phyloP scores from a whole-genome alignment of 2,329 filamentous ascomycete genomes.

The Fonsecaea monophora region DNA sequence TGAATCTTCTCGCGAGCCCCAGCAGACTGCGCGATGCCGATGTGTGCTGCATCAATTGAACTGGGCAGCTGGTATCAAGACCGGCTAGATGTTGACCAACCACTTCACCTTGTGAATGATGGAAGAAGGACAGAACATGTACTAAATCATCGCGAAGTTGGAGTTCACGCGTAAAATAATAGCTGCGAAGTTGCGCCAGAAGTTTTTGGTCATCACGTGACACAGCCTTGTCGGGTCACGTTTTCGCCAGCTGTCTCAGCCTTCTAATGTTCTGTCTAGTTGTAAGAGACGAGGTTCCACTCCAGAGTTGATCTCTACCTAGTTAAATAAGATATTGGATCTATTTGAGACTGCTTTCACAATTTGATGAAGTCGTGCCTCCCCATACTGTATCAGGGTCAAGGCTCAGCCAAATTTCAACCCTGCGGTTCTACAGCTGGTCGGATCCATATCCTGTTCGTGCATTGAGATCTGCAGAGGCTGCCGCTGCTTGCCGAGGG shows the following conservation, averaged over 20 bases:
- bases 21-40: constrained; percentile 34
- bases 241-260: background rate
- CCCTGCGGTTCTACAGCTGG: too few species aligned
- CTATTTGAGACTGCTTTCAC: too few species aligned
- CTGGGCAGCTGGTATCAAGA: background rate
- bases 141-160: background rate
- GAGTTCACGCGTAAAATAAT: background rate
- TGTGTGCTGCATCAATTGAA: constrained; percentile 31
- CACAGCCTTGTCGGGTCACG: background rate
- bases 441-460: too few species aligned
- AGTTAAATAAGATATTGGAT: too few species aligned
- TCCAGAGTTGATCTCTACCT: too few species aligned
- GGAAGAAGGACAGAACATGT: background rate
- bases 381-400: too few species aligned
- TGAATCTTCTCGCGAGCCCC: constrained; percentile 33
- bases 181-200: background rate
- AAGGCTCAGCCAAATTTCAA: too few species aligned
- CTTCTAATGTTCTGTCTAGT: too few species aligned
- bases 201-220: background rate
- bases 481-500: too few species aligned
- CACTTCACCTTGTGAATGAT: background rate
- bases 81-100: background rate
- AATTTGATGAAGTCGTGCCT: too few species aligned
- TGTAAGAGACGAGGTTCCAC: too few species aligned
- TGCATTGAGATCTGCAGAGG: too few species aligned